A percentile compares a stretch with the other conserved stretches of the same genome.
Evolutionary conservation across 352 stramenopile genomes (phyloP).

Genomic region (Aphanomyces invadans): DNA sequence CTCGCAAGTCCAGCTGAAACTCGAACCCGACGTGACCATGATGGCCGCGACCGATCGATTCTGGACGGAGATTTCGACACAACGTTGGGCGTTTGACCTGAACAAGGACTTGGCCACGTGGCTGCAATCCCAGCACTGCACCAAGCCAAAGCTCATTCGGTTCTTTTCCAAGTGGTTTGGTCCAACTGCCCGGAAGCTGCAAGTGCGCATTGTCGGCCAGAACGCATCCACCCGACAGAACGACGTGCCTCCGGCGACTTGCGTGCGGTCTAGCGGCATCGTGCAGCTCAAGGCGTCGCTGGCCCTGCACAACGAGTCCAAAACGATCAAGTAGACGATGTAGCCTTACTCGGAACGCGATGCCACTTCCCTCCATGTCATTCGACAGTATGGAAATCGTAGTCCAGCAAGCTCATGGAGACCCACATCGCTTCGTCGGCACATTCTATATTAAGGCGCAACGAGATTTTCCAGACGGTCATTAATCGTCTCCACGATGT

Average conservation of each 20-base stretch:
- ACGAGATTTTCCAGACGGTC: not conserved
- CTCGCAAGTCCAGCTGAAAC: conserved; percentile 69
- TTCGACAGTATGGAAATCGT: too few species aligned
- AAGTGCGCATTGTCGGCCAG: not conserved
- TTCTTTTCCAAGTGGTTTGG: conserved; percentile 1
- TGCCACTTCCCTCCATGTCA: too few species aligned
- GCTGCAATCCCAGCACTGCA: conserved; percentile 33
- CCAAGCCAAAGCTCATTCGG: not conserved
- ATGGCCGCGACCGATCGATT: conserved; percentile 62
- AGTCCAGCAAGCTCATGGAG: too few species aligned
- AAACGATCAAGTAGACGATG: not conserved
- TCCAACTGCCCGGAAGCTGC: not conserved
- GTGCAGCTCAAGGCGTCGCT: not conserved
- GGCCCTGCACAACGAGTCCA: not conserved
- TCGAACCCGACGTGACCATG: conserved; percentile 76
- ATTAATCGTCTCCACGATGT: not conserved
- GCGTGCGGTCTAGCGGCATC: not conserved
- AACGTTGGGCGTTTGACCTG: conserved; percentile 65
- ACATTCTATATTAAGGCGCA: not conserved
- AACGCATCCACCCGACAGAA: not conserved
- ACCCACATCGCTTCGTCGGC: too few species aligned
- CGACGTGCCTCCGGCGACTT: not conserved
- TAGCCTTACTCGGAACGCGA: too few species aligned
- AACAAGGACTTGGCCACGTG: conserved; percentile 61
- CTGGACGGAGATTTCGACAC: conserved; percentile 74